Conservation (phyloP, 345 rosid genomes). For the Lepidium sativum region DNA sequence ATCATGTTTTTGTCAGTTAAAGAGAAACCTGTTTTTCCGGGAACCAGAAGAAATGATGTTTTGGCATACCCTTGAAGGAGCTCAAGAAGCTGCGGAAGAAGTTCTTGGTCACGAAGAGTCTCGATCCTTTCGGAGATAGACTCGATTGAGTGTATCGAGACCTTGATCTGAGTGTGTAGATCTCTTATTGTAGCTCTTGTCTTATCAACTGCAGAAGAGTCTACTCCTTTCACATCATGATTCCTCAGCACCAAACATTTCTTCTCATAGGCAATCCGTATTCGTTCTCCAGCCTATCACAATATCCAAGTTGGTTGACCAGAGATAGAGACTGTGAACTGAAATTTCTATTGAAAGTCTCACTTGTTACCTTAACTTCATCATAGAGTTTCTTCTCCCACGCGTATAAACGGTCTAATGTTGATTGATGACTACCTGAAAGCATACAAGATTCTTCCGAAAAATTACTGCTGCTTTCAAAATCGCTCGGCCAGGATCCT, state of each 20-base stretch:
- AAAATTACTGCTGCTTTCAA: slow-evolving; percentile 14
- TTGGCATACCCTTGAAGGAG: slow-evolving; percentile 69
- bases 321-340: neutral
- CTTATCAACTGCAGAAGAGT: slow-evolving; percentile 53
- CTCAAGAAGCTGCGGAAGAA: slow-evolving; percentile 86
- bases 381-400: slow-evolving; percentile 95
- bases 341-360: neutral
- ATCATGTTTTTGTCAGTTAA: neutral
- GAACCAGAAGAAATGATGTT: neutral
- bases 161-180: slow-evolving; percentile 69
- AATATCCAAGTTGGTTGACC: neutral
- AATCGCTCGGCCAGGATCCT: slow-evolving; percentile 30
- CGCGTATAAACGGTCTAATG: slow-evolving; percentile 65
- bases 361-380: slow-evolving; percentile 67
- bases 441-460: slow-evolving; percentile 40
- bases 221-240: slow-evolving; percentile 76
- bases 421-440: slow-evolving; percentile 74
- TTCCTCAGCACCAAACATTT: slow-evolving; percentile 56
- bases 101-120: slow-evolving; percentile 83
- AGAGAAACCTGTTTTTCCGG: neutral
- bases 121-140: slow-evolving; percentile 79
- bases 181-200: slow-evolving; percentile 65
- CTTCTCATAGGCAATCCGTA: slow-evolving; percentile 75
- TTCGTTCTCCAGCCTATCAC: slow-evolving; percentile 64
- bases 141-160: slow-evolving; percentile 81